Conservation (phyloP, 805 yeast genomes). For the Cyberlindnera euphorbiae region DNA sequence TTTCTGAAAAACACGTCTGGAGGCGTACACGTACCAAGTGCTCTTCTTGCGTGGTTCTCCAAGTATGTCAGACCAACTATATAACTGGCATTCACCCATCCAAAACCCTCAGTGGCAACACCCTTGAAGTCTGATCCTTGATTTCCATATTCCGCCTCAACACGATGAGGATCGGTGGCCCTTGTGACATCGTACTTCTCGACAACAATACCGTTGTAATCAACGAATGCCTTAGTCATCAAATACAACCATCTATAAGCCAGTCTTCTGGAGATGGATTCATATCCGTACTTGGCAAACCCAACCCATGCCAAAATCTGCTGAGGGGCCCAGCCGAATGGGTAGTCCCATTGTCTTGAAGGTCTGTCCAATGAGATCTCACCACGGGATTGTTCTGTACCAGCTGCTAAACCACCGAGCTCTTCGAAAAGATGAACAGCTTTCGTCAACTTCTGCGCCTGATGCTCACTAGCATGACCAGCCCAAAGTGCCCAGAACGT, state of each 20-base stretch:
- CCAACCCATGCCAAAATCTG: slow-evolving; percentile 95
- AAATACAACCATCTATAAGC: slow-evolving; percentile 85
- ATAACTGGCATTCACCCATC: slow-evolving; percentile 95
- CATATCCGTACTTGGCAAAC: slow-evolving; percentile 63
- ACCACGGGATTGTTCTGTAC: slow-evolving; percentile 73
- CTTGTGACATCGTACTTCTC: slow-evolving; percentile 91
- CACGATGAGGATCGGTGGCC: slow-evolving; percentile 80
- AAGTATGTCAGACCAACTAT: slow-evolving; percentile 64
- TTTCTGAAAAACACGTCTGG: slow-evolving; percentile 25
- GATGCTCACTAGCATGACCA: slow-evolving; percentile 57
- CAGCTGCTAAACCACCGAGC: slow-evolving; percentile 85
- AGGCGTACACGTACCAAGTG: slow-evolving; percentile 57
- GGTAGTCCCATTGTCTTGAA: slow-evolving; percentile 97
- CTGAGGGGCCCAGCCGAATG: slow-evolving; percentile 98
- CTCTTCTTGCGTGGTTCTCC: slow-evolving; percentile 63
- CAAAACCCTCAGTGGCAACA: slow-evolving; percentile 94
- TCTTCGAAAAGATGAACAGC: slow-evolving; percentile 72
- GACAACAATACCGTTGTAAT: slow-evolving; percentile 89
- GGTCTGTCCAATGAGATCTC: slow-evolving; percentile 65
- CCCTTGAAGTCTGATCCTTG: slow-evolving; percentile 93
- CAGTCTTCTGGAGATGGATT: slow-evolving; percentile 59
- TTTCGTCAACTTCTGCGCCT: slow-evolving; percentile 60
- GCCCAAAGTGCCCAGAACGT: slow-evolving; percentile 93
- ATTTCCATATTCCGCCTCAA: slow-evolving; percentile 94
- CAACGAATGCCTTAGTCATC: slow-evolving; percentile 87